Evolutionary conservation across 139 green algal genomes (phyloP).

Genomic region (Micractinium sp.): DNA sequence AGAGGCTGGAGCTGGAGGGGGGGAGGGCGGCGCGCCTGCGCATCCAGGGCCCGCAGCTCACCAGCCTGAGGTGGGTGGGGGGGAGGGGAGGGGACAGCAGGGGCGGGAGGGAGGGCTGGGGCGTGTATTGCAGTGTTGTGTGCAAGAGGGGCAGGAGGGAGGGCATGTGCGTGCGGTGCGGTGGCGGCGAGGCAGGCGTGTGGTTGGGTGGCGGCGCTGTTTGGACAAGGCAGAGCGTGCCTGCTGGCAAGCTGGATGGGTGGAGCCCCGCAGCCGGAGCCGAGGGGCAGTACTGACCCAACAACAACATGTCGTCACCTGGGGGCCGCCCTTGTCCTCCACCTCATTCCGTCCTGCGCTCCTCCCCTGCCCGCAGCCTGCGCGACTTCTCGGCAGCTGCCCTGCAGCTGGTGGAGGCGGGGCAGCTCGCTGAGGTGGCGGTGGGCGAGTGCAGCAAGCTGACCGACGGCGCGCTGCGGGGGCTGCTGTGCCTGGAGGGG

Average conservation of each 20-base stretch:
- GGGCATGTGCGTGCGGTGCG: no score
- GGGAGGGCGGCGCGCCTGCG: neutral
- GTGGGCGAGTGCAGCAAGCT: constrained; percentile 14
- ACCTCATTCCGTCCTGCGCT: neutral
- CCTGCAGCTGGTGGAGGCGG: neutral
- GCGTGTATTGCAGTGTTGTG: neutral
- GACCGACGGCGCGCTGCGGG: constrained; percentile 1
- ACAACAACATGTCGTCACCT: no score
- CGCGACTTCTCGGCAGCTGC: neutral
- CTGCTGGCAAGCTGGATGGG: no score
- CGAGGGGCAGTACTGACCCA: no score
- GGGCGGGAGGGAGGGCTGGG: neutral
- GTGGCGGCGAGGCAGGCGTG: no score
- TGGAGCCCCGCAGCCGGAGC: no score
- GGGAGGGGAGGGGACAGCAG: neutral
- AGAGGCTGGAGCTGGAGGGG: constrained; percentile 8
- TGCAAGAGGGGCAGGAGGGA: neutral
- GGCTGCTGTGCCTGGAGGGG: constrained; percentile 18
- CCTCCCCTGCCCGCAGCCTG: neutral
- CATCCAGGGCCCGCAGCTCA: neutral
- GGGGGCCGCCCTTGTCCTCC: no score
- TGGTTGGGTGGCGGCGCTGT: no score
- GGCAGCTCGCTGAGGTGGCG: neutral
- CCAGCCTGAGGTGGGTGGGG: neutral
- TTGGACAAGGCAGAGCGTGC: no score